Evolutionary conservation across 2,329 filamentous ascomycete species (phyloP).

Genomic region (Alternaria novae-zelandiae): DNA sequence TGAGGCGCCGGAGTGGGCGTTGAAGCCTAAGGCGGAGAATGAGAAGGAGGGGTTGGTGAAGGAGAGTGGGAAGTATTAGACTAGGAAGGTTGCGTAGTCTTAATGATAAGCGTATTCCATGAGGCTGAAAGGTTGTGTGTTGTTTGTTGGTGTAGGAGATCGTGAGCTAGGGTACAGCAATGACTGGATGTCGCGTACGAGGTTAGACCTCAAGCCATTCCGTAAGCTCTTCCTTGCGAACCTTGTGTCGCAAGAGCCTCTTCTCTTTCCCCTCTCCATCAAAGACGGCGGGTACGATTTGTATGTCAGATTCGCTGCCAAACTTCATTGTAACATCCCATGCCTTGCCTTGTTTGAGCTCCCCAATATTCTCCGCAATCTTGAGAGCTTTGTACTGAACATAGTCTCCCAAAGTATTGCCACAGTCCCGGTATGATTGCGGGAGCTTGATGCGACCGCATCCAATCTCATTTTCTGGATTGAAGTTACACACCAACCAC

Average conservation of each 20-base stretch:
- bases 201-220: neutral
- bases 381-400: neutral
- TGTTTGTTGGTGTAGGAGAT: neutral
- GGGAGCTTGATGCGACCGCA: neutral
- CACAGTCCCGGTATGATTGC: neutral
- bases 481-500: neutral
- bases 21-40: slow-evolving; percentile 64
- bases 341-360: neutral
- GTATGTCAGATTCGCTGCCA: neutral
- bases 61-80: slow-evolving; percentile 41
- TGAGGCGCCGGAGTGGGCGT: slow-evolving; percentile 66
- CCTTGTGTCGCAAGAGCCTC: neutral
- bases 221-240: neutral
- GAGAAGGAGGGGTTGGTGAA: slow-evolving; percentile 63
- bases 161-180: neutral
- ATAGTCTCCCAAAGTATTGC: neutral
- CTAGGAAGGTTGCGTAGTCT: neutral
- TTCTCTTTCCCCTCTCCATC: neutral
- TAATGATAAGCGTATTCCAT: neutral
- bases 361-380: neutral
- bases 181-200: fast-evolving
- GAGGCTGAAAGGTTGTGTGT: neutral
- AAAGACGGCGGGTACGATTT: neutral
- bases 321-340: neutral
- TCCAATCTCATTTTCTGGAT: too few relatives aligned